Evolutionary conservation across 805 yeast genomes (phyloP), one percentile per base, ranked within the genome.

Genomic region (Saccharomyces mikatae): DNA sequence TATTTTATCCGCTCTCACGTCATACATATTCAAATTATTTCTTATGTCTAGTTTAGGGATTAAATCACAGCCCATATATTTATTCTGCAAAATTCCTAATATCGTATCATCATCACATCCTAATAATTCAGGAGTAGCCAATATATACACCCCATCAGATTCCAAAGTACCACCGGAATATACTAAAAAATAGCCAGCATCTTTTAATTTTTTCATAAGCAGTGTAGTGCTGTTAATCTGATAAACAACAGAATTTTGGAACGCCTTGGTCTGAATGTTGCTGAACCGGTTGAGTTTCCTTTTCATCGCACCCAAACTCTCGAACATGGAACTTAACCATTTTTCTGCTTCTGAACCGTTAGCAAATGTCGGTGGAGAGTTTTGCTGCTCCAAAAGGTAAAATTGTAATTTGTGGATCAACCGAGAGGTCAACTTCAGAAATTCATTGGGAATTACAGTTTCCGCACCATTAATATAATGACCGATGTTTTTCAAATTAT

Each of bases 241-340:
- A 67, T 82, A 85, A 56, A 76, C 80, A 65, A 79, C 78, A 24
- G 94, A 79, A 64, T 90, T 91, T 56, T 86, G 87, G 60, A 89
- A 88, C 46, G 84, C 82, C 52, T 82, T 78, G 9, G 85, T 80
- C 29, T 89, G 73, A 28, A 80, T 79, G 41, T 82, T 79, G 41
- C 87, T 81, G 62, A 94, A 89, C 62, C 97, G 82, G 41, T 86
- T 80, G 48, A 92, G 77, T 64, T 89, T 89, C 62, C 98, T 82
- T 63, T 94, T 86, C 55, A 89, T 70, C 49, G 83, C 82, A 29
- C 89, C 90, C 62, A 83, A 80, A 55, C 82, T 85, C 60, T 86
- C 94, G 54, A 85, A 78, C 1, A 86, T 76, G 2, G 83, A 78
- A 14, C 81, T 74, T 58, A 82, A 77, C 91, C 90, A 90, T 51